These are phyloP conservation scores for Zygnema cylindricum DNA, from an alignment of 139 green algal species.

Conservation along the genomic window DNA sequence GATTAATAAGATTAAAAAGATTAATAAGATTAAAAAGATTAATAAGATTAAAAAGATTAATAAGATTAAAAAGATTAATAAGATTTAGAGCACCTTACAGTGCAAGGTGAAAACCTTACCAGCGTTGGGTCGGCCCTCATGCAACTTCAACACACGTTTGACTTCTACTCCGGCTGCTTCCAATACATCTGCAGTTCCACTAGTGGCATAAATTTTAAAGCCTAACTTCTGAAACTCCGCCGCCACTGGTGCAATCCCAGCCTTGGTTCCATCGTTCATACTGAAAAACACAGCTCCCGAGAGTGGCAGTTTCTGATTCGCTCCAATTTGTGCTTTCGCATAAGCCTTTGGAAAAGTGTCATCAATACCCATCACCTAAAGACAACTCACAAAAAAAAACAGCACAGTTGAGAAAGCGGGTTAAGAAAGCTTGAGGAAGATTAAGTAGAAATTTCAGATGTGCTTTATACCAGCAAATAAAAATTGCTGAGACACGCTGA, in stretches of 20 bases:
- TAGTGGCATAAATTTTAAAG: constrained; percentile 87
- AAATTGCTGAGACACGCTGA: too few species aligned
- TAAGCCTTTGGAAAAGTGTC: constrained; percentile 85
- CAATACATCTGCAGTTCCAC: constrained; percentile 78
- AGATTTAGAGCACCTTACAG: too few species aligned
- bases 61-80: too few species aligned
- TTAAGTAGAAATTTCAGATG: too few species aligned
- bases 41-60: too few species aligned
- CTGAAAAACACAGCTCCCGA: constrained; percentile 91
- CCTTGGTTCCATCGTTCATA: constrained; percentile 92
- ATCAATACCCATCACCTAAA: constrained; percentile 64
- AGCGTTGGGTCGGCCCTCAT: constrained; percentile 91
- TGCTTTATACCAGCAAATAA: too few species aligned
- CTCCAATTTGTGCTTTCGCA: constrained; percentile 95
- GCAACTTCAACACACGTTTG: constrained; percentile 91
- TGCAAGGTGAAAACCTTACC: neutral
- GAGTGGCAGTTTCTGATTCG: constrained; percentile 82
- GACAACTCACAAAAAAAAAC: too few species aligned
- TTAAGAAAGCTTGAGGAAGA: too few species aligned
- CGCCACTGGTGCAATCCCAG: constrained; percentile 79
- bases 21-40: neutral
- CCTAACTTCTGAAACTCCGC: constrained; percentile 84
- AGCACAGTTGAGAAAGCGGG: too few species aligned
- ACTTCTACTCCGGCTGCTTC: constrained; percentile 63
- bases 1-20: neutral